Percentiles rank a stretch among this genome's conserved stretches.
Conservation (phyloP, 495 filamentous ascomycete genomes). For the Neurospora sublineolata region DNA sequence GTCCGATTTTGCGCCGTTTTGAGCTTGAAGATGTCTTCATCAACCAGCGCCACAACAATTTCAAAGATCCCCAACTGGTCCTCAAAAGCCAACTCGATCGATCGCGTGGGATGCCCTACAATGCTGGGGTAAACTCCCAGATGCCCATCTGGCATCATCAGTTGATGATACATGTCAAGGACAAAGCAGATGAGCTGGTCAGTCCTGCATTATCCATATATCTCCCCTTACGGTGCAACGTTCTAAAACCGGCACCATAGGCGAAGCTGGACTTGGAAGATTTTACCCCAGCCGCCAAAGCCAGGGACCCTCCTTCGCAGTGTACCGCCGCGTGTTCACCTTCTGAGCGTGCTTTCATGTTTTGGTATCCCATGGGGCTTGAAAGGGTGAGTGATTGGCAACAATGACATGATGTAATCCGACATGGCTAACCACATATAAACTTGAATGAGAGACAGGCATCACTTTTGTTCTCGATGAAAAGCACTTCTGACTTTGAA, state of each 20-base stretch:
- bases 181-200: slow-evolving; percentile 23
- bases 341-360: slow-evolving; percentile 7
- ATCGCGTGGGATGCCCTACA: slow-evolving; percentile 9
- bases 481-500: slow-evolving; percentile 7
- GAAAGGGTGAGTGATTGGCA: background rate
- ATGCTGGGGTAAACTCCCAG: slow-evolving; percentile 3
- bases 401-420: background rate
- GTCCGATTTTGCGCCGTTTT: slow-evolving; percentile 6
- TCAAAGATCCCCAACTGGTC: slow-evolving; percentile 20
- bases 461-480: slow-evolving; percentile 9
- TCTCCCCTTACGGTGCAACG: background rate
- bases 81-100: slow-evolving; percentile 15
- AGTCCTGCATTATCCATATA: background rate
- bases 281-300: slow-evolving; percentile 3
- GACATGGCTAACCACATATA: background rate
- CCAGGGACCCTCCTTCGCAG: background rate
- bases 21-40: slow-evolving; percentile 13
- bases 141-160: slow-evolving; percentile 9
- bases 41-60: slow-evolving; percentile 11
- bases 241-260: slow-evolving; percentile 1
- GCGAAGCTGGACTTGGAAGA: slow-evolving; percentile 11
- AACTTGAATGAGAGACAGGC: background rate
- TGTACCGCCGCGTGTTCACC: slow-evolving; percentile 3
- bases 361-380: slow-evolving; percentile 7
- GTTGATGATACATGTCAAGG: slow-evolving; percentile 24